Evolutionary conservation across 257 asterid genomes (phyloP), one percentile per base, ranked within the genome.

Genomic region (Solanum etuberosum): DNA sequence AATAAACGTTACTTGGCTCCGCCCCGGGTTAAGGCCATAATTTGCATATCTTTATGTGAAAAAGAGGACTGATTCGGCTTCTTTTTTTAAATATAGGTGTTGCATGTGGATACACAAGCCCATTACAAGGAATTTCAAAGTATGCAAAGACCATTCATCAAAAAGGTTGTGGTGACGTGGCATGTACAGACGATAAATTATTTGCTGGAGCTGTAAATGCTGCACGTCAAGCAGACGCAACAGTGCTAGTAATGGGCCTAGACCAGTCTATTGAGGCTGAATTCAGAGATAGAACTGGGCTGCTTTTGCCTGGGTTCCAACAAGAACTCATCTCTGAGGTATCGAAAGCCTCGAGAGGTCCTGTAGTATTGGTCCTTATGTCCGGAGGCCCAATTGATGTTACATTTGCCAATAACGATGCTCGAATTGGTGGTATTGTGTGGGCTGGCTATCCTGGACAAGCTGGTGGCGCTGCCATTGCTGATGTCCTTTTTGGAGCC

Each of bases 361-460:
- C 98, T 18, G 16, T 65, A 13, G 86, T 94, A 78, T 89, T 94
- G 83, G 96, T 96, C 46, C 27, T 96, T 37, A 94, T 96, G 98
- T 92, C 92, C n/a, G 98, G 98, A n/a, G 98, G 98, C 37, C 95
- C 98, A 4, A 87, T 96, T 29, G 98, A 96, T 83, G 84, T 96
- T 7, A 90, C 96, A 1, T 96, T 94, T 21, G 98, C 98, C 6
- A 86, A 92, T 42, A 92, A 93, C 34, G 92, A 96, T 35, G 95
- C 95, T 3, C 88, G 85, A 86, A 91, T 96, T 31, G 91, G 92
- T 2, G 93, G 94, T 2, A 96, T 96, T 25, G 67, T 96, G 61
- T 94, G 98, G 98, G 97, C 86, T 6, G 98, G 98, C 18, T 96
- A 94, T 86, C 98, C 98, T 0, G 98, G 98, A 73, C 97, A 96